Conservation (phyloP, 768 basidiomycete species). For the Termitomyces sp. region DNA sequence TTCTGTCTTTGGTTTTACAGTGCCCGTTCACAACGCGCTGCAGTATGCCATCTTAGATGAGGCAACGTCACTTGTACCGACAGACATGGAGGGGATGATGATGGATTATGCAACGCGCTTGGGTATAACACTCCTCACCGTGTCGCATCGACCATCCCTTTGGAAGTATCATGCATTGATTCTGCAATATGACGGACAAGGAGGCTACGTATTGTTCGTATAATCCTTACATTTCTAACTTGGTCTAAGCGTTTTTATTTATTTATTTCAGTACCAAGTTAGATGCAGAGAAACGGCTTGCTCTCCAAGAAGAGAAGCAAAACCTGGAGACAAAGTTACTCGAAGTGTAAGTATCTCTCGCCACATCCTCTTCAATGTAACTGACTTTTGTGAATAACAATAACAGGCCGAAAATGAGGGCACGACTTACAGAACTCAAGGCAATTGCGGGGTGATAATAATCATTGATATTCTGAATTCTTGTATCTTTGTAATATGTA, state of each 20-base stretch:
- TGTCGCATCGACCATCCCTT: constrained; percentile 90
- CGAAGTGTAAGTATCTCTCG: constrained; percentile 61
- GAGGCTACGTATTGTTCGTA: constrained; percentile 90
- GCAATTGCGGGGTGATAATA: constrained; percentile 17
- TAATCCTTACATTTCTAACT: background rate
- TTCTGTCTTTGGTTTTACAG: background rate
- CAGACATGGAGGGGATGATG: constrained; percentile 90
- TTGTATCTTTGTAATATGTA: no score
- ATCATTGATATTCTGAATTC: background rate
- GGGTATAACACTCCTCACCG: constrained; percentile 89
- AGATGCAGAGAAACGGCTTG: constrained; percentile 84
- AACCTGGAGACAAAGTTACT: constrained; percentile 76
- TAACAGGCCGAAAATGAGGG: constrained; percentile 73
- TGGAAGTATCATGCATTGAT: constrained; percentile 92
- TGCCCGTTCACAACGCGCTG: background rate
- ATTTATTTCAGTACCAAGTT: constrained; percentile 66
- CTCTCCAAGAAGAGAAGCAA: constrained; percentile 93
- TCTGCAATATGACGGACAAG: constrained; percentile 89
- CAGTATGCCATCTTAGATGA: constrained; percentile 97
- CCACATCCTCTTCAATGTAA: background rate
- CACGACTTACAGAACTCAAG: constrained; percentile 64
- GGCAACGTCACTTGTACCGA: constrained; percentile 90
- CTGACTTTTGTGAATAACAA: background rate
- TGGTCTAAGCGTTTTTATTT: constrained; percentile 5
- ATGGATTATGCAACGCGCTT: constrained; percentile 87